phyloP scores from a whole-genome alignment of 2,329 filamentous ascomycete genomes.

The Phaeophleospora eucalypticola region DNA sequence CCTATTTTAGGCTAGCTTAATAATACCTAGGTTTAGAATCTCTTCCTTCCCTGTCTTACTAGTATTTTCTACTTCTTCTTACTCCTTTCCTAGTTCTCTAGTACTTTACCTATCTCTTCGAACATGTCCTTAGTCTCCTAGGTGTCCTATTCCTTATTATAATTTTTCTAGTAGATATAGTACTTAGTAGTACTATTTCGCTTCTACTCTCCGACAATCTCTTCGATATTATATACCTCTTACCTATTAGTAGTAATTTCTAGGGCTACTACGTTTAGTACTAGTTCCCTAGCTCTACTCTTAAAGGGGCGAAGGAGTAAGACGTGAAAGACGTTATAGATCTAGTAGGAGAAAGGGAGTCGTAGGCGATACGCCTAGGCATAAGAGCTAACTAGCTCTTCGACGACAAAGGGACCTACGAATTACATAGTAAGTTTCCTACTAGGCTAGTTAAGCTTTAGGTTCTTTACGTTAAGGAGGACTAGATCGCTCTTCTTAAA shows the following conservation, averaged over 20 bases:
- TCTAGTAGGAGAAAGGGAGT: slow-evolving; percentile 5
- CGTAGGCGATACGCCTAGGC: slow-evolving; percentile 10
- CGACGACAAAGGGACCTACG: slow-evolving; percentile 10
- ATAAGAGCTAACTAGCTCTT: slow-evolving; percentile 1
- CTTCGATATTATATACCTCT: slow-evolving; percentile 5
- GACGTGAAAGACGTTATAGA: slow-evolving; percentile 16
- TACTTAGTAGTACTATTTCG: neutral
- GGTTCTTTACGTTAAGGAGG: slow-evolving; percentile 8
- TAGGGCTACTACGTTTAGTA: neutral
- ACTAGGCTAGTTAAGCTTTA: slow-evolving; percentile 9
- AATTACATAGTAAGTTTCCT: slow-evolving; percentile 11
- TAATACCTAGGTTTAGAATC: too few relatives aligned
- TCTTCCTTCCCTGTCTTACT: neutral
- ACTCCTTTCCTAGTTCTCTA: neutral
- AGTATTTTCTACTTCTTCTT: neutral
- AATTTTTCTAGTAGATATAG: slow-evolving; percentile 1
- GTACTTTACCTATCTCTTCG: neutral
- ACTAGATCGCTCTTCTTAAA: slow-evolving; percentile 9
- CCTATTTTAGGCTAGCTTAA: too few relatives aligned
- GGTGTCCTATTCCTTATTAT: slow-evolving; percentile 3
- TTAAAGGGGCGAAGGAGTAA: slow-evolving; percentile 10
- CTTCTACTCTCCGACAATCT: neutral
- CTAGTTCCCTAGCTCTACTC: neutral
- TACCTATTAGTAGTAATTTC: neutral
- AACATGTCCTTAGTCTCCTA: neutral